Evolutionary conservation across 345 rosid species (phyloP).

Genomic region (Citrus reticulata): DNA sequence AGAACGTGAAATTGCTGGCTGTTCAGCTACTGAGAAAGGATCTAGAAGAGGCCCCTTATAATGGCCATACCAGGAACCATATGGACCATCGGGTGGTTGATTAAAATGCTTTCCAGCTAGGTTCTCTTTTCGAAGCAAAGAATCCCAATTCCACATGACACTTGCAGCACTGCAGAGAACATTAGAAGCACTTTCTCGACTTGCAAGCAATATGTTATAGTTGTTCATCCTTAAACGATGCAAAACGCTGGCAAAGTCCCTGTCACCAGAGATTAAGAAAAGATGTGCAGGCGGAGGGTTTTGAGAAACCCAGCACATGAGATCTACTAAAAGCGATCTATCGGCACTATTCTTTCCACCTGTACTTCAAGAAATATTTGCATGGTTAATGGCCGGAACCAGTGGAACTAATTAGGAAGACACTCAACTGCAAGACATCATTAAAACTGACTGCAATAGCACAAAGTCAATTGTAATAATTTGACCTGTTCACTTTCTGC

Average conservation of each 20-base stretch:
- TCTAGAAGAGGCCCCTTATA: slow-evolving; percentile 59
- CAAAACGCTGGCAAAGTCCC: slow-evolving; percentile 58
- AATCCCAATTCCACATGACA: slow-evolving; percentile 84
- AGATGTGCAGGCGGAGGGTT: slow-evolving; percentile 97
- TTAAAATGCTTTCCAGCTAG: slow-evolving; percentile 58
- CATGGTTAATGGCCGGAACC: slow-evolving; percentile 3
- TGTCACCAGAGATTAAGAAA: slow-evolving; percentile 72
- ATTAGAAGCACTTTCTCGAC: slow-evolving; percentile 35
- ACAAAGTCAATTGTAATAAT: not conserved
- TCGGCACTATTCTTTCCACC: slow-evolving; percentile 88
- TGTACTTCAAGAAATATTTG: slow-evolving; percentile 21
- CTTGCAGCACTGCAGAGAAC: slow-evolving; percentile 90
- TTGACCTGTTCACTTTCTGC: not conserved
- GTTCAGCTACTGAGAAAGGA: slow-evolving; percentile 48
- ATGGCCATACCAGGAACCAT: slow-evolving; percentile 91
- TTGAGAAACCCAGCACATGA: slow-evolving; percentile 75
- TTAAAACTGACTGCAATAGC: not conserved
- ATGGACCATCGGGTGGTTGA: slow-evolving; percentile 94
- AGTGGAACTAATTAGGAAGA: not conserved
- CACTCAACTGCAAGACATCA: not conserved
- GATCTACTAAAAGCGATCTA: slow-evolving; percentile 63
- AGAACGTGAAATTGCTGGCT: slow-evolving; percentile 21
- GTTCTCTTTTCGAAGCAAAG: slow-evolving; percentile 47
- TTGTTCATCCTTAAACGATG: slow-evolving; percentile 83
- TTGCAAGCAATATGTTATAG: slow-evolving; percentile 83